phyloP scores from a whole-genome alignment of 1,284 basidiomycete species.

The Sanghuangporus baumii region DNA sequence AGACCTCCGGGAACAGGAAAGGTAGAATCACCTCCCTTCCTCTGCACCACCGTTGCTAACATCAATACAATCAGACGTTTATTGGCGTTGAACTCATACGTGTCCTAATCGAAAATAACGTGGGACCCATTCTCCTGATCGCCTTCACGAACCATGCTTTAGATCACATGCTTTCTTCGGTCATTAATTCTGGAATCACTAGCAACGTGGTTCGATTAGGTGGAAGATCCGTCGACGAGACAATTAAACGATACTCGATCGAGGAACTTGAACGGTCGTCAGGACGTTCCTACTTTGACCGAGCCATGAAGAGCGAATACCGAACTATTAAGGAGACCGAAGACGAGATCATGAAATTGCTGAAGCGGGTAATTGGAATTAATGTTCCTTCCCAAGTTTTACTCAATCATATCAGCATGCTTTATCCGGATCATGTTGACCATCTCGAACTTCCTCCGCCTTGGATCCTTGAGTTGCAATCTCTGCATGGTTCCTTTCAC shows the following conservation, averaged over 20 bases:
- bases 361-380: neutral
- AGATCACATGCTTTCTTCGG: constrained; percentile 59
- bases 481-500: neutral
- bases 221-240: constrained; percentile 51
- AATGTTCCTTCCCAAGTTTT: neutral
- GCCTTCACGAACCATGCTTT: constrained; percentile 75
- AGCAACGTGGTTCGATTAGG: constrained; percentile 59
- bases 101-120: constrained; percentile 46
- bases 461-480: neutral
- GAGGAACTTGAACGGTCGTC: constrained; percentile 45
- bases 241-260: constrained; percentile 52
- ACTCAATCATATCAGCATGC: neutral
- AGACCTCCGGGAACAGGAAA: constrained; percentile 77
- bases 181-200: constrained; percentile 59
- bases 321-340: neutral
- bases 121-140: constrained; percentile 58
- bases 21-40: constrained; percentile 29
- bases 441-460: neutral
- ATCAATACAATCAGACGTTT: constrained; percentile 40
- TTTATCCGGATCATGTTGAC: constrained; percentile 1
- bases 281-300: constrained; percentile 37
- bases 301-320: constrained; percentile 6
- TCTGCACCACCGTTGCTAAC: neutral
- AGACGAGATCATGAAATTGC: neutral
- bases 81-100: constrained; percentile 63